These are phyloP conservation scores for Claviceps fusiformis DNA, from an alignment of 2,329 filamentous ascomycete genomes.

Conservation along the genomic window DNA sequence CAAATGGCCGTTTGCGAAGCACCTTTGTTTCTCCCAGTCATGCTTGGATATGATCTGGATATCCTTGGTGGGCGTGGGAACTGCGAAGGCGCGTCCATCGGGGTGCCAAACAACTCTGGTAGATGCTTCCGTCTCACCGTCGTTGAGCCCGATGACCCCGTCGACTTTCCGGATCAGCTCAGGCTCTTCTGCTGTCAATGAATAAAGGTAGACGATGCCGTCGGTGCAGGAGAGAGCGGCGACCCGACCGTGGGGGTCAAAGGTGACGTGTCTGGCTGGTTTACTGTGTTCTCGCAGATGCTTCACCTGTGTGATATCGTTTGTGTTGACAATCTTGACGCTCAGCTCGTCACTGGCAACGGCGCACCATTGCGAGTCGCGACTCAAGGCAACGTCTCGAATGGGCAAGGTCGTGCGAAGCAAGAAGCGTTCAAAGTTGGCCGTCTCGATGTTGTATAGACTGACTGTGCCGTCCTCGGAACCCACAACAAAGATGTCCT, in stretches of 20 bases:
- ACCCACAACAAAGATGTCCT: conserved; percentile 76
- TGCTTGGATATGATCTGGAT: conserved; percentile 77
- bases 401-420: conserved; percentile 75
- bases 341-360: conserved; percentile 93
- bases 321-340: conserved; percentile 75
- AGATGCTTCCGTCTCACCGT: conserved; percentile 59
- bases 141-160: conserved; percentile 66
- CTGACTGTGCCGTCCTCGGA: conserved; percentile 95
- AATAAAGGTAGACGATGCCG: conserved; percentile 83
- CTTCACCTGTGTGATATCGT: conserved; percentile 63
- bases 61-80: conserved; percentile 68
- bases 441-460: conserved; percentile 68
- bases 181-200: conserved; percentile 62
- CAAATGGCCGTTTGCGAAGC: conserved; percentile 66
- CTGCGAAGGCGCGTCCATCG: conserved; percentile 80
- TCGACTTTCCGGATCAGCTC: conserved; percentile 74
- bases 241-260: conserved; percentile 65
- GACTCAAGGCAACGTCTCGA: conserved; percentile 70
- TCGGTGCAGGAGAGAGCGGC: conserved; percentile 77
- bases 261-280: conserved; percentile 82
- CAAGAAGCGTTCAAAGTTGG: conserved; percentile 67
- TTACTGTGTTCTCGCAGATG: conserved; percentile 72
- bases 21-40: conserved; percentile 78
- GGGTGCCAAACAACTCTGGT: conserved; percentile 81
- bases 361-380: conserved; percentile 75